Evolutionary conservation across 805 yeast genomes (phyloP), one percentile per base, ranked within the genome.

Genomic region (Jamesozyma piceae): DNA sequence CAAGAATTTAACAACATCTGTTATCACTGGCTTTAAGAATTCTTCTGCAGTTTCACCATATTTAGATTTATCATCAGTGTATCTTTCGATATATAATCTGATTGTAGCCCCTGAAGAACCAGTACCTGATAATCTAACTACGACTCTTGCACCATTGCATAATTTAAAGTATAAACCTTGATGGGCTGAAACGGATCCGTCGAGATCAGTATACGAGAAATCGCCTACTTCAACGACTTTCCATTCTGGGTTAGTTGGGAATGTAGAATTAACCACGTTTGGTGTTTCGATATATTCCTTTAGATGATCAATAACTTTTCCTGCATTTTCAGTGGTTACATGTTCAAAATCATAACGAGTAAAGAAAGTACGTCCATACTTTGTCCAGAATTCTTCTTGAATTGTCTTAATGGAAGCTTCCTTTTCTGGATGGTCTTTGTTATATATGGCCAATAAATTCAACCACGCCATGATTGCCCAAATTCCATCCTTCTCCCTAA

Each of bases 401-500:
- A 90, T 90, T 36, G 76, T 73, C 51, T 77, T 76, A 55, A 92
- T 87, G 22, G 94, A 75, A 17, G 82, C 80, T 41, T 68, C 71
- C 30, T 62, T 64, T 27, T 69, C 71, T 40, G 86, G 82, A 57
- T 80, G 71, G 39, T 67, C 58, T 53, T 73, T 69, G 54, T 78
- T 78, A 61, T 83, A 88, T 39, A 81, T 87, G 17, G 97, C 97
- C 56, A 92, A 73, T 43, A 92, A 84, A 58, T 92, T 92, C 60
- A 92, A 75, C 98, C 98, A 92, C 3, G 98, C 97, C 49, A 87
- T 75, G 56, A 92, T 77, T 27, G 97, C 98, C 98, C 98, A 92
- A 45, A 92, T 65, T 48, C 98, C 98, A 67, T 92, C 98, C 65
- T 92, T 92, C 65, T 92, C 98, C 63, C 98, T 82, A 49, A 92